Evolutionary conservation across 2,329 filamentous ascomycete species (phyloP).

Genomic region (Colletotrichum kahawae): DNA sequence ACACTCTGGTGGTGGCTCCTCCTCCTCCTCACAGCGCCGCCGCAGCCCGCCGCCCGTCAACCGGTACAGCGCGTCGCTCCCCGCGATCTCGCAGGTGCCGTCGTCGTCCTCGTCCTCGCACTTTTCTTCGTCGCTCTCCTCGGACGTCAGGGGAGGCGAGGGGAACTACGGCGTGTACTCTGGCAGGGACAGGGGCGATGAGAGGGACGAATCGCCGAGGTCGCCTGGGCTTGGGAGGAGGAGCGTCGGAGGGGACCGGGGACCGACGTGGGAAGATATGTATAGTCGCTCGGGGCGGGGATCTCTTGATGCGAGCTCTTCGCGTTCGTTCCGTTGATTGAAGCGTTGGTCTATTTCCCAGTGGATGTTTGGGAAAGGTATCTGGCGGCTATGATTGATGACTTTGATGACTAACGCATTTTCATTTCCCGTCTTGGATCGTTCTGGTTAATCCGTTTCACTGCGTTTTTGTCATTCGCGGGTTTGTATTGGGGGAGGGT

Average conservation of each 20-base stretch:
- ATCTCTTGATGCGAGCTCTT: not conserved
- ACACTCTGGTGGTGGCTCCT: not conserved
- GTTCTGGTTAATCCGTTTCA: not conserved
- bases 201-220: slow-evolving; percentile 1
- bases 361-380: not conserved
- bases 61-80: slow-evolving; percentile 6
- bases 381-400: not conserved
- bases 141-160: not conserved
- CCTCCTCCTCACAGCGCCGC: not conserved
- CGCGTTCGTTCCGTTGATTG: slow-evolving; percentile 6
- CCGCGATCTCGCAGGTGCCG: not conserved
- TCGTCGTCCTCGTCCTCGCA: not conserved
- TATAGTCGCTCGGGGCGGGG: not conserved
- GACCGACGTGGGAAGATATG: slow-evolving; percentile 10
- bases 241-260: not conserved
- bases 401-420: not conserved
- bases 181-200: not conserved
- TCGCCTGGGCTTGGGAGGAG: not conserved
- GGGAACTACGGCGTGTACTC: not conserved
- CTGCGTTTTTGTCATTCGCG: not conserved
- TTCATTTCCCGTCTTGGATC: not conserved
- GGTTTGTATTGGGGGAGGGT: not conserved
- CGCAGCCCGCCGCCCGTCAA: slow-evolving; percentile 11
- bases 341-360: not conserved
- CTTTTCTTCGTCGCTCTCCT: not conserved